Evolutionary conservation across 805 yeast genomes (phyloP), one percentile per base, ranked within the genome.

Genomic region (Dipodascopsis uninucleata): DNA sequence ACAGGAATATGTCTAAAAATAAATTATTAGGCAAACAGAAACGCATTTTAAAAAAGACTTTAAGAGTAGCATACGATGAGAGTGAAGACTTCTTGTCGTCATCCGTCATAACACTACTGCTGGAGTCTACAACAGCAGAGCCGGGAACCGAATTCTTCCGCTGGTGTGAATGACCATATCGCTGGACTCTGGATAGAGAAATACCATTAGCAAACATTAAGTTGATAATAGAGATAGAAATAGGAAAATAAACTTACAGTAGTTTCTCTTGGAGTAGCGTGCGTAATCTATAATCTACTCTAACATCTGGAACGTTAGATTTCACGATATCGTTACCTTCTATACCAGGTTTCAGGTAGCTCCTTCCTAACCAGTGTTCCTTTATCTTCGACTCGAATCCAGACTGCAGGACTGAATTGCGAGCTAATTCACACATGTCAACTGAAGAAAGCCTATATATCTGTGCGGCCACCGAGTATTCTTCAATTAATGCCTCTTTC

Each of bases 391-490:
- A 75, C 65, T 93, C 99, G 78, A 89, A 93, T 0, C 99, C 99
- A 60, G 94, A 82, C 72, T 90, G 97, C 48, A 75, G 65, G 2
- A 93, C 97, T 0, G 97, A 89, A 65, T 90, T 89, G 53, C 80
- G 75, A 0, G 99, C 98, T 57, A 93, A 71, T 64, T 93, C 99
- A 63, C 97, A 89, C 94, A 93, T 87, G 66, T 93, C 98, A 25
- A 90, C 97, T 51, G 87, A 80, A 0, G 95, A 86, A 32, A 93
- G 73, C 62, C 93, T 88, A 72, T 89, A 93, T 56, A 93, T 93
- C 66, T 93, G 97, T 0, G 97, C 97, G 5, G 98, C 98, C 24
- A 93, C 97, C 1, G 96, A 86, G 64, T 89, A 93, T 66, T 93
- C 98, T 65, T 93, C 98, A 57, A 93, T 93, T 60, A 93, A 74